Evolutionary conservation across 352 stramenopile species (phyloP), one percentile per base, ranked within the genome.

Genomic region (Globisporangium recalcitrans): DNA sequence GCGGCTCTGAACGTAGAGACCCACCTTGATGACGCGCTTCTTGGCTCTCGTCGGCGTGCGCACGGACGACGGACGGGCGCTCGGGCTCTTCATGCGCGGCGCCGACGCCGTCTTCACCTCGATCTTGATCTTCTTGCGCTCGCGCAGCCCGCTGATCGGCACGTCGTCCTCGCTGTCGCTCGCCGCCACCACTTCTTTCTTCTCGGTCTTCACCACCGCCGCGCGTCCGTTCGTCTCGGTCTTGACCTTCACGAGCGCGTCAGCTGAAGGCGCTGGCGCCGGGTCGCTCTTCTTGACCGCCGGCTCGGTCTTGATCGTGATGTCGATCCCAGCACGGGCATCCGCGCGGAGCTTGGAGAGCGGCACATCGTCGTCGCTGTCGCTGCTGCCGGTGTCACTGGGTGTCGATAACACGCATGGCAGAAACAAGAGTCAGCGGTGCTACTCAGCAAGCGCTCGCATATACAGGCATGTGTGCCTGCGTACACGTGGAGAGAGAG

Each of bases 301-400:
- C 27, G 64, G 13, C 52, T 77, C 77, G 32, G 70, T 52, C 27
- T 66, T 65, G 22, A 62, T 42, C 32, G 55, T 67, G 29, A 59
- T 54, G 34, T 67, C 64, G 34, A 67, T 62, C 36, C 62, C 62
- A n/a, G 62, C 61, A 26, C 61, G 61, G n/a, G 61, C 61, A 38
- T 67, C 61, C 11, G 61, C 61, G 53, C 81, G 77, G 47, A 94
- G 60, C 51, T 85, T 74, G n/a, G 83, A 84, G 42, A 95, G 71
- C 57, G 85, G 85, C 1, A 93, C 59, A 62, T 94, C 80, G 65
- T 91, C 83, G 62, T 93, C 85, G 62, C 83, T 91, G 62, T 91
- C 81, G 53, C 79, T 90, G 56, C 85, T 80, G 62, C 79, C 87
- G 38, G 38, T 21, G 24, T 32, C 40, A 48, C 52, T 66, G 60